Base-by-base conservation (phyloP, 2,329 filamentous ascomycete genomes). In the Lasiodiplodia hormozganensis region DNA sequence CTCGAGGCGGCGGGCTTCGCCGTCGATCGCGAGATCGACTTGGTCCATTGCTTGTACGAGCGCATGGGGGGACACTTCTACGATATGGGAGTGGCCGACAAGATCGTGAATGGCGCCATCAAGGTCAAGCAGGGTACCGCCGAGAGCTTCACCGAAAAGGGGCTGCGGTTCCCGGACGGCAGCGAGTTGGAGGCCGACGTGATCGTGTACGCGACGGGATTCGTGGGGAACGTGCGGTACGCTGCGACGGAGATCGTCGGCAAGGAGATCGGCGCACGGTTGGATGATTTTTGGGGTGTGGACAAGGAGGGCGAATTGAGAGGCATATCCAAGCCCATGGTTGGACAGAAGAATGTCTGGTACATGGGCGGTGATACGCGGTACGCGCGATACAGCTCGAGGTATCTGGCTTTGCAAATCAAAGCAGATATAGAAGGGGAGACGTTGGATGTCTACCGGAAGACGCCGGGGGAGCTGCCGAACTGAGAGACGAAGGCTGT, bases 51-150 rank as follows among this genome's bases (percentile, higher is more conserved):
- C n/a, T 34, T 68, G 65, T 79, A 76, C 68, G 78, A 82, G 58
- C 78, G 81, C 2, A 76, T 79, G 36, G 83, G 83, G 4, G 82
- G 83, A 0, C 82, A 85, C 71, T 85, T 84, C 70, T 79, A 85
- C 60, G 83, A 85, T 68, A 80, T 83, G 28, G 83, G 83, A 1
- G 78, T 77, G 3, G 82, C 77, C 0, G 75, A 75, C 34, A 76
- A 81, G 62, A 83, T 85, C 51, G 74, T 80, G 11, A 75, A 81
- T 6, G 81, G 82, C 16, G 75, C 84, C 75, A 83, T 85, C 69
- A 81, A 80, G 67, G 74, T 85, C 54, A 82, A 82, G 72, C 76
- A 78, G 10, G 78, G 77, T 51, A 73, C 77, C 28, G 76, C 82
- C 28, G 72, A 75, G 12, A 69, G 74, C 4, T 79, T 82, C 62